These are phyloP conservation scores for Globisporangium abappressorium DNA, from an alignment of 352 stramenopile species.

Conservation along the genomic window DNA sequence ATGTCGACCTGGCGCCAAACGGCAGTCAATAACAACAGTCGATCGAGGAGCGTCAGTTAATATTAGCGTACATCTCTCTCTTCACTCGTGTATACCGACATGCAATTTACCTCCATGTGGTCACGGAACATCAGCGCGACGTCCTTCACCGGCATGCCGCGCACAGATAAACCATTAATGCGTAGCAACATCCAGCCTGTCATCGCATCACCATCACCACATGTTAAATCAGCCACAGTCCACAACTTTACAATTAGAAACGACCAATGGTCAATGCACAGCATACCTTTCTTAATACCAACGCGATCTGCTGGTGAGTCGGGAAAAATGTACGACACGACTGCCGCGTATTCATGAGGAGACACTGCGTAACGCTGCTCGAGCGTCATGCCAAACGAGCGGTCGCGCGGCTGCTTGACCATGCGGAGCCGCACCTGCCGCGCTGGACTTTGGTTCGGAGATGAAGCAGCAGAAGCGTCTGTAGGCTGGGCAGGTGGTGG, in stretches of 20 bases:
- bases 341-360: constrained; percentile 27
- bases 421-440: constrained; percentile 33
- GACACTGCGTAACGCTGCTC: constrained; percentile 27
- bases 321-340: constrained; percentile 57
- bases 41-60: background rate
- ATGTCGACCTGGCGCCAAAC: constrained; percentile 9
- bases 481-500: background rate
- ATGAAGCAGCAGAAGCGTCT: background rate
- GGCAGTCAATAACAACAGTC: background rate
- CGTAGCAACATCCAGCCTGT: constrained; percentile 39
- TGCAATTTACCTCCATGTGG: constrained; percentile 22
- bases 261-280: background rate
- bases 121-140: constrained; percentile 50
- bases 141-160: constrained; percentile 30
- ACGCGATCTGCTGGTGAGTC: constrained; percentile 54
- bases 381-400: constrained; percentile 72
- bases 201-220: background rate
- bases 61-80: no score
- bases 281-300: constrained; percentile 44
- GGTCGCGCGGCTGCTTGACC: constrained; percentile 39
- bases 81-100: background rate
- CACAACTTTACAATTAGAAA: background rate
- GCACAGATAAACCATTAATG: constrained; percentile 37
- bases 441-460: background rate
- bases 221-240: background rate